Conservation (phyloP, 2,329 filamentous ascomycete species). For the Penicillium sp. region DNA sequence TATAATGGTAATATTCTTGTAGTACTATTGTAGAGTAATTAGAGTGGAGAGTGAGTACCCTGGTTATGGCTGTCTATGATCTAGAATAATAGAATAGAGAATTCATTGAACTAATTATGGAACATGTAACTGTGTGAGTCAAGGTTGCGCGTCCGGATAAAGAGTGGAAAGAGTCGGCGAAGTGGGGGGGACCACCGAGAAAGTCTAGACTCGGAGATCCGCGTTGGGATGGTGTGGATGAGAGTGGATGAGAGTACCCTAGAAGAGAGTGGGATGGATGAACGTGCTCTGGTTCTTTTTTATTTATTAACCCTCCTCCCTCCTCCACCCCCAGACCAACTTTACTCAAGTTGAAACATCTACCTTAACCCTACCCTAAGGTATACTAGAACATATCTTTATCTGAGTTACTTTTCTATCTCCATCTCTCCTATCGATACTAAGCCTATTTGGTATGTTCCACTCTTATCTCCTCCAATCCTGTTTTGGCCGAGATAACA, state of each 20-base stretch:
- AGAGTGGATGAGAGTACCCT: too few relatives aligned
- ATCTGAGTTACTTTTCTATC: background rate
- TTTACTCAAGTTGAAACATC: background rate
- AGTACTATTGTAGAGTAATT: too few relatives aligned
- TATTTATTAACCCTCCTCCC: background rate
- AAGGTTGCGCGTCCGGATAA: conserved; percentile 1
- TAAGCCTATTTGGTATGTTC: too few relatives aligned
- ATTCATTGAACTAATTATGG: background rate
- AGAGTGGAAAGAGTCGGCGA: background rate
- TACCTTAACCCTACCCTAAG: background rate
- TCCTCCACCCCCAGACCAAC: too few relatives aligned
- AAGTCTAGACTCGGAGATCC: conserved; percentile 1
- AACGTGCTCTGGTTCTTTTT: background rate
- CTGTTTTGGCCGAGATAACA: too few relatives aligned
- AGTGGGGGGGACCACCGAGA: too few relatives aligned
- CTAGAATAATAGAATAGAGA: too few relatives aligned
- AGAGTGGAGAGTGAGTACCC: background rate
- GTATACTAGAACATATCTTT: background rate
- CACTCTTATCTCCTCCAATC: background rate
- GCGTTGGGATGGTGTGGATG: too few relatives aligned
- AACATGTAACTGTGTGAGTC: conserved; percentile 1
- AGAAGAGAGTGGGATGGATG: too few relatives aligned
- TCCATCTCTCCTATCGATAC: too few relatives aligned
- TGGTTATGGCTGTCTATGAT: too few relatives aligned
- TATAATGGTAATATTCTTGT: too few relatives aligned